These are phyloP conservation scores for Phytophthora syringae DNA, from an alignment of 352 stramenopile genomes.

Conservation along the genomic window DNA sequence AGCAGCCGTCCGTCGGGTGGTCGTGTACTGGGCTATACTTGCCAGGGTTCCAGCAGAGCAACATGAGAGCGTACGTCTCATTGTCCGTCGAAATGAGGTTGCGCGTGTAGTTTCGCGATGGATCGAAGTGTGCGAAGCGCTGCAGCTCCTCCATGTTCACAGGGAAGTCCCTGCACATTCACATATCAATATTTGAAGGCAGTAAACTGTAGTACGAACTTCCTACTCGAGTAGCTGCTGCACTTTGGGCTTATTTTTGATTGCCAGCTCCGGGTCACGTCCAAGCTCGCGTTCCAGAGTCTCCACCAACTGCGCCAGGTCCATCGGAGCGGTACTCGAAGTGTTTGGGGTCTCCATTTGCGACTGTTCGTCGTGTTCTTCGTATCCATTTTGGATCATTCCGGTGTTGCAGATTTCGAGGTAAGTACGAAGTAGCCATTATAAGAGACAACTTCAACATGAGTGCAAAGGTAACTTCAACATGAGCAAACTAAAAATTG, in stretches of 20 bases:
- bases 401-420: conserved; percentile 22
- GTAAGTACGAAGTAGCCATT: conserved; percentile 26
- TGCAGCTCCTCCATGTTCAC: conserved; percentile 65
- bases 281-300: conserved; percentile 58
- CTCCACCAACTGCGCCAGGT: conserved; percentile 59
- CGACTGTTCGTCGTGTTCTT: conserved; percentile 24
- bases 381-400: conserved; percentile 12
- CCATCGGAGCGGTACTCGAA: conserved; percentile 36
- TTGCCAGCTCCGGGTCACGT: conserved; percentile 53
- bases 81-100: conserved; percentile 95
- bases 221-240: conserved; percentile 62
- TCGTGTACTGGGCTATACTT: conserved; percentile 94
- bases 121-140: conserved; percentile 86
- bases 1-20: conserved; percentile 93
- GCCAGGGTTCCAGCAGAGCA: conserved; percentile 94
- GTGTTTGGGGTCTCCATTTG: too few species aligned
- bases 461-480: too few species aligned
- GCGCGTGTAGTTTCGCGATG: conserved; percentile 91
- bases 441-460: conserved; percentile 12
- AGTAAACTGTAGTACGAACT: too few species aligned
- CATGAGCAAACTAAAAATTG: too few species aligned
- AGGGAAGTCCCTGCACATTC: conserved; percentile 42
- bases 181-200: neutral
- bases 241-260: conserved; percentile 67
- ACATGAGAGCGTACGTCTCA: conserved; percentile 93